Conservation (phyloP, 306 rosid genomes). For the Alnus glutinosa region DNA sequence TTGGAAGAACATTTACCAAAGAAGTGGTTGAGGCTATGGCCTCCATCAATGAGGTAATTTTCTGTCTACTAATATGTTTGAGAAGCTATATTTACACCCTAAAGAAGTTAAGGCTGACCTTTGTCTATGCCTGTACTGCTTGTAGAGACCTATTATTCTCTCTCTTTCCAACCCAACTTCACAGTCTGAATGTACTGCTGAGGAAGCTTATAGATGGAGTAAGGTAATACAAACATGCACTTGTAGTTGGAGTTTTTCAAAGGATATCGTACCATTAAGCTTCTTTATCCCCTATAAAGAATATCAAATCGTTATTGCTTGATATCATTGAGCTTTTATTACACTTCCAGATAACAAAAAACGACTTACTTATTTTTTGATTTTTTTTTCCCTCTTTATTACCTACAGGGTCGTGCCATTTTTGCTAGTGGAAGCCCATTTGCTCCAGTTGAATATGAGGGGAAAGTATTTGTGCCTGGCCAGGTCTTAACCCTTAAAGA, state of each 20-base stretch:
- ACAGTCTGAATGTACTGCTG: constrained; percentile 69
- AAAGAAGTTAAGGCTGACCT: not conserved
- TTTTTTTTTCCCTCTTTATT: constrained; percentile 16
- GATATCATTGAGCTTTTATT: not conserved
- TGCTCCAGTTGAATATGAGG: constrained; percentile 73
- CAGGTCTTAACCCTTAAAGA: constrained; percentile 55
- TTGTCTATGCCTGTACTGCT: constrained; percentile 3
- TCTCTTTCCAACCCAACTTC: constrained; percentile 70
- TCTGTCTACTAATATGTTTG: constrained; percentile 4
- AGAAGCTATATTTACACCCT: not conserved
- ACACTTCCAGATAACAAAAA: not conserved
- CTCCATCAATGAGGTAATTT: constrained; percentile 64
- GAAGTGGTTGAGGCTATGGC: constrained; percentile 86
- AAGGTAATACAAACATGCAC: constrained; percentile 34
- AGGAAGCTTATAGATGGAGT: constrained; percentile 63
- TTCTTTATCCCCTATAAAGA: not conserved
- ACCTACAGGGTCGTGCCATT: constrained; percentile 73
- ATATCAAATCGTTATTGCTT: not conserved
- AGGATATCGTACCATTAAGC: not conserved
- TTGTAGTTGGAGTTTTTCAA: not conserved
- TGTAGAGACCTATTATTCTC: constrained; percentile 58
- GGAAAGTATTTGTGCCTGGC: constrained; percentile 74
- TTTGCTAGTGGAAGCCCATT: constrained; percentile 95
- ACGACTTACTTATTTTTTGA: not conserved
- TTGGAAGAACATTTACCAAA: constrained; percentile 70